Evolutionary conservation across 2,329 filamentous ascomycete genomes (phyloP).

Genomic region (Penicillium occitanis): DNA sequence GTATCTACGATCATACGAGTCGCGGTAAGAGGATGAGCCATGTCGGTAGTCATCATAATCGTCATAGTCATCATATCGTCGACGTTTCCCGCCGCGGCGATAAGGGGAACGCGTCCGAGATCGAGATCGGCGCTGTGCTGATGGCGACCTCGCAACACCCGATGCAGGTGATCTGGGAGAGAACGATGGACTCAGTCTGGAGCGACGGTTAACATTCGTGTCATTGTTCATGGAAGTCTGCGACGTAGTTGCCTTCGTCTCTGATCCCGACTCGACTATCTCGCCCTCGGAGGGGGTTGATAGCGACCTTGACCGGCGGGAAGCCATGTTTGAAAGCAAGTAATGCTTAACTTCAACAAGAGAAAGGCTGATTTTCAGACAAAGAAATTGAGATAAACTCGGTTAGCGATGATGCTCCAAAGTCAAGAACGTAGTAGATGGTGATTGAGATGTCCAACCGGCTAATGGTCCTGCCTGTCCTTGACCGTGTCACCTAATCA

Average conservation of each 20-base stretch:
- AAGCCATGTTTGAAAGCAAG: constrained; percentile 44
- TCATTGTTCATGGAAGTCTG: constrained; percentile 66
- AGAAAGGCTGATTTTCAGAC: constrained; percentile 14
- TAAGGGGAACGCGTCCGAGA: constrained; percentile 43
- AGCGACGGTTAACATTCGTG: constrained; percentile 86
- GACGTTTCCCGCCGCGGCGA: constrained; percentile 45
- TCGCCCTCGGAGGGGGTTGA: constrained; percentile 83
- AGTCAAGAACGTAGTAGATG: constrained; percentile 31
- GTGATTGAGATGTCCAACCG: constrained; percentile 46
- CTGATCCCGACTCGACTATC: constrained; percentile 72
- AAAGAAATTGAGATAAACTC: constrained; percentile 21
- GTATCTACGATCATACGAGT: constrained; percentile 43
- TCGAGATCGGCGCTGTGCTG: constrained; percentile 51
- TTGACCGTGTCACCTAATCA: constrained; percentile 26
- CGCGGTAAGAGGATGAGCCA: constrained; percentile 26
- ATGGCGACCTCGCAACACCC: constrained; percentile 50
- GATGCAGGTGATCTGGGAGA: constrained; percentile 53
- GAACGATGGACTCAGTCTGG: constrained; percentile 66
- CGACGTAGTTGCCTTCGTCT: constrained; percentile 82
- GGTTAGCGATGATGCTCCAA: constrained; percentile 37
- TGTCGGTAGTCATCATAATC: constrained; percentile 36
- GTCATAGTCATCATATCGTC: constrained; percentile 40
- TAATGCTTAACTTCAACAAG: constrained; percentile 10
- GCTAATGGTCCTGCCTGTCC: constrained; percentile 37
- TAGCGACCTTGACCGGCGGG: constrained; percentile 50